A percentile compares a stretch with the other conserved stretches of the same genome.
phyloP scores from a whole-genome alignment of 140 eudicot genomes.

The Anethum foeniculum region DNA sequence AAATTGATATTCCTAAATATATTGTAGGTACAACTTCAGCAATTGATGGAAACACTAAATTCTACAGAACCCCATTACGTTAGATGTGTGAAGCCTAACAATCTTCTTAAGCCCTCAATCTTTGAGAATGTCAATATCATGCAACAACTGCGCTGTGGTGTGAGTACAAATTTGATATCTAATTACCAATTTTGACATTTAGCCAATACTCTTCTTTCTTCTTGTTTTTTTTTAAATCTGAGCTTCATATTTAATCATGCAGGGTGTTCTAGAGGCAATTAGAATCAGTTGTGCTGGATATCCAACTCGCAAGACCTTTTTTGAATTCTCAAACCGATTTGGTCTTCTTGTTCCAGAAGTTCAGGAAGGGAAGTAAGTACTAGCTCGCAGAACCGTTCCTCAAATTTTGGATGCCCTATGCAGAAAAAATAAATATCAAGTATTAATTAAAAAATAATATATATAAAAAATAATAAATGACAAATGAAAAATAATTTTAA shows the following conservation, averaged over 20 bases:
- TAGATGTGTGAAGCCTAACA: slow-evolving; percentile 98
- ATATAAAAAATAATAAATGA: no score
- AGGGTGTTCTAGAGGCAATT: slow-evolving; percentile 99
- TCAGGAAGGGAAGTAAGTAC: slow-evolving; percentile 65
- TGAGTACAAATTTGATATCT: slow-evolving; percentile 37
- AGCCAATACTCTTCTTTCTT: neutral
- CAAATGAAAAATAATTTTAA: no score
- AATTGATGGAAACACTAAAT: slow-evolving; percentile 84
- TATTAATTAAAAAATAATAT: no score
- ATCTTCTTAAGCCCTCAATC: slow-evolving; percentile 75
- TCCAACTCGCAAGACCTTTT: slow-evolving; percentile 84
- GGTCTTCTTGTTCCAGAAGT: slow-evolving; percentile 85
- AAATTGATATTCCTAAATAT: slow-evolving; percentile 15
- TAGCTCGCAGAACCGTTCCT: neutral
- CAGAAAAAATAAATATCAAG: no score
- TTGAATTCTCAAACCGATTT: slow-evolving; percentile 71
- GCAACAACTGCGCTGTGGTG: slow-evolving; percentile 99
- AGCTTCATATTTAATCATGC: slow-evolving; percentile 11
- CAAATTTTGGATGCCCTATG: no score
- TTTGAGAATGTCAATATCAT: slow-evolving; percentile 86
- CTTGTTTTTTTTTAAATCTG: neutral
- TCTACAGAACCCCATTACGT: slow-evolving; percentile 93
- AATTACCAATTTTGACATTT: neutral
- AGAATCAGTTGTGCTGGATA: slow-evolving; percentile 98
- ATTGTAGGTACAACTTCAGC: slow-evolving; percentile 85